Base-by-base conservation (phyloP, 176 grass and related monocot species). In the Aechmea fasciata region DNA sequence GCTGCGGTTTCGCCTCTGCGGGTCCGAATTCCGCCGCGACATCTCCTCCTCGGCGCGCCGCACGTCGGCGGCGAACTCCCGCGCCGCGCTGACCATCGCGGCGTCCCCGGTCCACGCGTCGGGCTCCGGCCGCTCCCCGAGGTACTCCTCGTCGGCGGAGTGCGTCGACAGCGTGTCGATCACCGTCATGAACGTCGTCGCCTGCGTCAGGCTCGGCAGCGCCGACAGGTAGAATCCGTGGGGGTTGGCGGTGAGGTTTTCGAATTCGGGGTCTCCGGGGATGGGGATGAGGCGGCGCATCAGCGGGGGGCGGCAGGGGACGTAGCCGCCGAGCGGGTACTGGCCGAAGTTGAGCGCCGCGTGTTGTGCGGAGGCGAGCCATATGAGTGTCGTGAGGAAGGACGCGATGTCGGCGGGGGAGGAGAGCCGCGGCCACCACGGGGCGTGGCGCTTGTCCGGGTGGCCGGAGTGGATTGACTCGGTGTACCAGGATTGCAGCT, bases 131-230 rank as follows among this genome's bases (percentile, higher is more conserved):
- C 89, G 47, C 80, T 99, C 87, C 2, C 94, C 94, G 52, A 99
- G 83, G 80, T 99, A 99, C 72, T 99, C 51, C 78, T 99, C 94
- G 62, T 99, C 94, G 51, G 64, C 85, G 3, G 94, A 99, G 82
- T 99, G 94, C 47, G 94, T 99, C 15, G 94, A 99, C 1, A 99
- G 83, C 48, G 94, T 99, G 84, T 99, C 94, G 68, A 99, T 99
- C 50, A 99, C 90, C 9, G 94, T 99, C 89, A 99, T 90, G 83
- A 99, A 99, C 0, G 89, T 99, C 1, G 94, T 99, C 28, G 83
- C 69, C 79, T 99, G 90, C 59, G 82, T 90, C 7, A 99, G 73
- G 80, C 84, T 85, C 67, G 94, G 94, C 71, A 99, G 79, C 81
- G 94, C 81, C 15, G 94, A 90, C 3, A 99, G 84, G 70, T 86